Evolutionary conservation across 1,284 basidiomycete species (phyloP), one percentile per base, ranked within the genome.

Genomic region (Sanghuangporus weigelae): DNA sequence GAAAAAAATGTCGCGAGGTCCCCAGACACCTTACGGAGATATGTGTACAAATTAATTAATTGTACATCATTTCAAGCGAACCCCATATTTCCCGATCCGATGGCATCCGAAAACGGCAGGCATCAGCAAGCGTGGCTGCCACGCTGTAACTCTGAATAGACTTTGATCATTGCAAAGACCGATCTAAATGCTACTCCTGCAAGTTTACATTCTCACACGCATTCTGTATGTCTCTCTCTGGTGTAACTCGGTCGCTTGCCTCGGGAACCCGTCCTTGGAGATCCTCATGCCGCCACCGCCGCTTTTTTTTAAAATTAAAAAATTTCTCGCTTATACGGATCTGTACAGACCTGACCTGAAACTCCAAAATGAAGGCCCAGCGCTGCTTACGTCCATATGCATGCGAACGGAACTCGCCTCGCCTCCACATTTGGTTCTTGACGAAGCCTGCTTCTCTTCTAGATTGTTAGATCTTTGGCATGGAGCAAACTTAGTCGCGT

Each of bases 281-380:
- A 54, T 54, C n/a, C 53, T 19, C 53, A 54, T 54, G 53, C 53
- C 53, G 53, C 53, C 53, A 31, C 53, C 53, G 53, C 53, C 53
- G 53, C 53, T 5, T 38, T 54, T 54, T 38, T n/a, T 36, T 2
- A 54, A 50, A 54, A 54, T 35, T 38, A 46, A 46, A 46, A 46
- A 46, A 14, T 21, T 19, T 46, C 44, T 54, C 53, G 53, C 26
- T 54, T 54, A 54, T 2, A 38, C 51, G 51, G 16, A 26, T 3
- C 23, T n/a, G 14, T n/a, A 11, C 23, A 35, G 14, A 26, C 31
- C 12, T 11, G 51, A 11, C 53, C 35, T 54, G 53, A 54, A 54
- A 54, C 53, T 53, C 53, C 44, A 46, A n/a, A 14, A 46, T 46
- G 44, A 46, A 19, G 53, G 53, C 19, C 8, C 14, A 31, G 16